Conservation (phyloP, 2,329 filamentous ascomycete species). For the Cryphonectria carpinicola region DNA sequence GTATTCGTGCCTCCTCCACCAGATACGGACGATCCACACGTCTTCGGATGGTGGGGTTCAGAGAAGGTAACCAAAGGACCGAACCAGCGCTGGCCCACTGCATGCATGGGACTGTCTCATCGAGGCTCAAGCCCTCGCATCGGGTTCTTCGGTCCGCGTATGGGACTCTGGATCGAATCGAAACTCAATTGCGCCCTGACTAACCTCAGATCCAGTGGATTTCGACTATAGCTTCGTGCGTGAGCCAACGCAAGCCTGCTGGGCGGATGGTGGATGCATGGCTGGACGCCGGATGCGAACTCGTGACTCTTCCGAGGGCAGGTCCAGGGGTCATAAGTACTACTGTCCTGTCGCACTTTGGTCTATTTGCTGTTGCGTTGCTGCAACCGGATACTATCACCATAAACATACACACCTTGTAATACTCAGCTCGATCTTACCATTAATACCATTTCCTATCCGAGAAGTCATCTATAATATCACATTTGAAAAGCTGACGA, state of each 20-base stretch:
- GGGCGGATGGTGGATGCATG: no score
- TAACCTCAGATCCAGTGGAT: background rate
- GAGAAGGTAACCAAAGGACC: background rate
- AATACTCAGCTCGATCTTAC: background rate
- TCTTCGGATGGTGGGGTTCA: background rate
- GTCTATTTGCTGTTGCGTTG: background rate
- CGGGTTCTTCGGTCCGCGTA: background rate
- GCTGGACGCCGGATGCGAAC: background rate
- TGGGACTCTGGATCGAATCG: background rate
- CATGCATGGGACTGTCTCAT: constrained; percentile 12
- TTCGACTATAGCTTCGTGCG: background rate
- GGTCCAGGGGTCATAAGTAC: background rate
- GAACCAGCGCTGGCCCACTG: background rate
- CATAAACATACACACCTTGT: background rate
- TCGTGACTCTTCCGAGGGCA: background rate
- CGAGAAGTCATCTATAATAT: background rate
- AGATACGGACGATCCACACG: background rate
- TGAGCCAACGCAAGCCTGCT: background rate
- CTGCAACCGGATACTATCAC: background rate
- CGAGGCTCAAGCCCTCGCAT: background rate
- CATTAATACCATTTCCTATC: background rate
- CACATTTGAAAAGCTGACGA: background rate
- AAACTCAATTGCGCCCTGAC: background rate
- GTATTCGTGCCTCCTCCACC: background rate
- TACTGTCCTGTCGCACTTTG: background rate